Conservation (phyloP, 169 alveolate species). For the Besnoitia besnoiti region DNA sequence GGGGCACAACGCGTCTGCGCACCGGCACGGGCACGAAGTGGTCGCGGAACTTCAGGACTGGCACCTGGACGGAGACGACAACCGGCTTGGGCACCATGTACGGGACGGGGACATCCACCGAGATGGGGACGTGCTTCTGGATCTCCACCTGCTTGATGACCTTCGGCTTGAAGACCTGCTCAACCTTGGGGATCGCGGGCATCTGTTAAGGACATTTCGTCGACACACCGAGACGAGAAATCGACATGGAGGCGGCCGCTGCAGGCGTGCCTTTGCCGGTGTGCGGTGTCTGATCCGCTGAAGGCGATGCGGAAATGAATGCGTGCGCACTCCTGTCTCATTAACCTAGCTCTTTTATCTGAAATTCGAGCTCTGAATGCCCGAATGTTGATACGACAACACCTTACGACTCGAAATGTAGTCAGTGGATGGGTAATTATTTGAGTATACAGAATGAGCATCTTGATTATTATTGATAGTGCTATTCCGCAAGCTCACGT, state of each 20-base stretch:
- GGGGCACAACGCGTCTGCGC: slow-evolving; percentile 83
- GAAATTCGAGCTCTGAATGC: too few species aligned
- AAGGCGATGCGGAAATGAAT: not conserved
- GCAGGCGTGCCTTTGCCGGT: too few species aligned
- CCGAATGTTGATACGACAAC: too few species aligned
- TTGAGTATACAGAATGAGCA: too few species aligned
- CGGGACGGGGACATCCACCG: slow-evolving; percentile 87
- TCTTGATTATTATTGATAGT: too few species aligned
- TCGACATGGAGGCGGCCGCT: too few species aligned
- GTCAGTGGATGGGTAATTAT: too few species aligned
- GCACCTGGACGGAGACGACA: slow-evolving; percentile 86
- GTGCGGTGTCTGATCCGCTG: not conserved
- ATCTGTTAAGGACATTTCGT: not conserved
- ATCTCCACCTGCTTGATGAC: slow-evolving; percentile 79
- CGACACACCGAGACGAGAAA: too few species aligned
- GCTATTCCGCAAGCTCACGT: too few species aligned
- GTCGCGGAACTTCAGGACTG: slow-evolving; percentile 85
- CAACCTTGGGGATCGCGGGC: slow-evolving; percentile 62
- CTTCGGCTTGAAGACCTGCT: slow-evolving; percentile 81
- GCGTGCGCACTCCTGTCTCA: too few species aligned
- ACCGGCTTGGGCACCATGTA: slow-evolving; percentile 88
- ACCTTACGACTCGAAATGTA: too few species aligned
- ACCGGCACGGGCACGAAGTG: slow-evolving; percentile 87
- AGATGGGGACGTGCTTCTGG: slow-evolving; percentile 82
- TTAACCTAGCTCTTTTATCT: too few species aligned